Base-by-base conservation (phyloP, 148 eudicot species). In the Cornus controversa region DNA sequence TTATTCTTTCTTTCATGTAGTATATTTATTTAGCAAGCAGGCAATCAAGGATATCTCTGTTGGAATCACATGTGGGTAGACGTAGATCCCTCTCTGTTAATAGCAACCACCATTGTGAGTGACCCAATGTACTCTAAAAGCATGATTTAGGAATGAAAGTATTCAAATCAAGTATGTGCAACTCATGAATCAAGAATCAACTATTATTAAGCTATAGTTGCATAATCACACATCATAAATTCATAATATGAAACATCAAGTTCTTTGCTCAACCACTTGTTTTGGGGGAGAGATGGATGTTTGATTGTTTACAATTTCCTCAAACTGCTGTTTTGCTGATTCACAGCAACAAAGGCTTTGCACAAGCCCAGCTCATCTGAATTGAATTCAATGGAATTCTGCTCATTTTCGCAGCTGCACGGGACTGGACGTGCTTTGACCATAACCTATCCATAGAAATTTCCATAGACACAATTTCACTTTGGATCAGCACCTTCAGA, bases 41-140 rank as follows among this genome's bases (percentile, higher is more conserved):
- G 26, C 98, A 91, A 70, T 96, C 98, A n/a, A 96, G 95, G 75
- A 93, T 87, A 74, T 96, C 97, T 8, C 97, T 8, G 91, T 91
- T 20, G 99, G 99, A 67, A 96, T 93, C 53, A 98, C 99, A 47
- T 96, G 99, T 24, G 99, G 95, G 2, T 97, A 96, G 45, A n/a
- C n/a, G n/a, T n/a, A n/a, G 98, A 91, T 79, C 89, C 92, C 3
- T 93, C 99, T 70, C 98, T 80, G 79, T 96, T 96, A 31, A 95
- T 96, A 57, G 98, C 99, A 69, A 93, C 99, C 8, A 93, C 96
- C 70, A 96, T 72, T 60, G 93, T 93, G 0, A 98, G 99, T 25
- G 99, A 91, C 99, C 93, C 93, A 54, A 92, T 98, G 40, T 93
- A 92, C 75, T 96, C 98, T 53, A 96, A 57, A 29, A 67, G 99